Evolutionary conservation across 1,284 basidiomycete species (phyloP).

Genomic region (Cryptococcus sp.): DNA sequence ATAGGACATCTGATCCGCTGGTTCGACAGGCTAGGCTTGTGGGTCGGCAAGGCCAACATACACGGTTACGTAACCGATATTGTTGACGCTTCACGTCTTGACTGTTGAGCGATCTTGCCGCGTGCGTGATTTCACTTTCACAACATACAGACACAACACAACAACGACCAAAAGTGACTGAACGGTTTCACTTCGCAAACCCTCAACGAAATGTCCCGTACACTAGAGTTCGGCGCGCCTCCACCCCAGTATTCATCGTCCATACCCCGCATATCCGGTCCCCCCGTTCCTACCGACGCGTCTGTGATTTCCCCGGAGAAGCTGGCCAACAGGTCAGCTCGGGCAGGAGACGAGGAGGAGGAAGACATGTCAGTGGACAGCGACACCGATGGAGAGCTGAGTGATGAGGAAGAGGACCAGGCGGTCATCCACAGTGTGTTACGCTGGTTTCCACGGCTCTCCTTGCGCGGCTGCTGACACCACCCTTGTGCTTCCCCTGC

Average conservation of each 20-base stretch:
- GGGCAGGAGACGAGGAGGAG: constrained; percentile 7
- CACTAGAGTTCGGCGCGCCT: background rate
- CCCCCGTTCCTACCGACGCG: background rate
- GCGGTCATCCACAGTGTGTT: constrained; percentile 25
- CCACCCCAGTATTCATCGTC: constrained; percentile 1
- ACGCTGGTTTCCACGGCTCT: background rate
- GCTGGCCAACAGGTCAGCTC: background rate
- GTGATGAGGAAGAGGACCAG: constrained; percentile 11
- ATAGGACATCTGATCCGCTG: no score
- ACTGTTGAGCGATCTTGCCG: no score
- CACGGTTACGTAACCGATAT: no score
- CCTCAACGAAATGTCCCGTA: background rate
- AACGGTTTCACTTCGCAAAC: no score
- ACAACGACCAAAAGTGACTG: no score
- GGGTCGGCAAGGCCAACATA: no score
- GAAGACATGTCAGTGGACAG: constrained; percentile 1
- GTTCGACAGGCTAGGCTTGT: no score
- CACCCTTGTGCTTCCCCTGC: no score
- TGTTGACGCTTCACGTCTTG: no score
- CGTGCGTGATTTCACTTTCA: no score
- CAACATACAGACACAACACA: no score
- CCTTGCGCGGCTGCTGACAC: background rate
- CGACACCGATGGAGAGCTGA: constrained; percentile 10
- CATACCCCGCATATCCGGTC: background rate
- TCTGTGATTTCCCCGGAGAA: background rate